Conservation (phyloP, 768 basidiomycete genomes). For the Gymnopilus junonius region DNA sequence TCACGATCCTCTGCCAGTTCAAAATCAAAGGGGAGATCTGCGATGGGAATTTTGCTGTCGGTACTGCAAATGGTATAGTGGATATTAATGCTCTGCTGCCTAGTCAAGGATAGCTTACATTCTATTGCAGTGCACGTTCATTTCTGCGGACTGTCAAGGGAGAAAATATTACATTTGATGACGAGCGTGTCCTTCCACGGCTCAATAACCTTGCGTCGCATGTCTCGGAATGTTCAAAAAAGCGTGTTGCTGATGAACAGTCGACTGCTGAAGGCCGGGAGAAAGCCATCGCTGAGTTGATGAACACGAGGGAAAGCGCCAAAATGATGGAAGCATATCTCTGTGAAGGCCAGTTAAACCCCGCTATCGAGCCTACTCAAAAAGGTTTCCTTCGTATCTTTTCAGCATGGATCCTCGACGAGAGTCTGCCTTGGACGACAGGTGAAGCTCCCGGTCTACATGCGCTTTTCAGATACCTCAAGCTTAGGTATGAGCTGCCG, state of each 20-base stretch:
- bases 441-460: constrained; percentile 24
- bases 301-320: constrained; percentile 21
- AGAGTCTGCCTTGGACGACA: constrained; percentile 30
- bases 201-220: no score
- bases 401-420: constrained; percentile 34
- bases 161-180: no score
- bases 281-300: no score
- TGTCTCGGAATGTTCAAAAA: neutral
- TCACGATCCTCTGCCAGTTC: constrained; percentile 15
- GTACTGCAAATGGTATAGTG: constrained; percentile 18
- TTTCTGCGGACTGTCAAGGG: no score
- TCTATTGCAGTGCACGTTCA: no score
- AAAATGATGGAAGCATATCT: constrained; percentile 34
- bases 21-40: constrained; percentile 2
- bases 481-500: constrained; percentile 21
- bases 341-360: constrained; percentile 36
- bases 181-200: no score
- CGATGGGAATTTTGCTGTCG: constrained; percentile 24
- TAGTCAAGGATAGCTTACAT: no score
- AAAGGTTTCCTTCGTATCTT: constrained; percentile 33
- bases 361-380: constrained; percentile 23
- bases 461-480: constrained; percentile 28
- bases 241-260: no score
- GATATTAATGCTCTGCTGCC: neutral
- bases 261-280: no score